Base-by-base conservation (phyloP, 2,329 filamentous ascomycete species). In the Didymella pinodella region DNA sequence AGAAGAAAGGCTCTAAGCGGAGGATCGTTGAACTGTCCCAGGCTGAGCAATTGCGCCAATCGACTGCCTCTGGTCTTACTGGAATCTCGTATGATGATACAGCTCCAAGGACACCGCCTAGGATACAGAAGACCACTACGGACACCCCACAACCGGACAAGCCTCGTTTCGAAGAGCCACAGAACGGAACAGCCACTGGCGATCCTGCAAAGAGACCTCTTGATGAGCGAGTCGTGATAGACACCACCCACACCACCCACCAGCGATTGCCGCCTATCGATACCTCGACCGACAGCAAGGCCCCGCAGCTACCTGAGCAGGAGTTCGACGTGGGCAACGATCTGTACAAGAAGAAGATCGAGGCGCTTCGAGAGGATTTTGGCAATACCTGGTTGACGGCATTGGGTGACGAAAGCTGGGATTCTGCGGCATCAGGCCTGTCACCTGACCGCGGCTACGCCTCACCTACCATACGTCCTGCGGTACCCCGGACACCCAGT, bases 341-440 rank as follows among this genome's bases (percentile, higher is more conserved):
- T 70, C 81, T 91, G 7, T 98, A 97, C 77, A 88, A 90, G 57
- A 91, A 91, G 75, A 95, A 95, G 77, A 90, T 98, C 54, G 93
- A 97, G 76, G 88, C 90, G 3, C 80, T 97, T 53, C 89, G 93
- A 61, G 90, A 90, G 70, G 92, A 94, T 70, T 89, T 97, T 65
- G 93, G 93, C 31, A 92, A 88, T 68, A 90, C 88, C 36, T 99
- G 96, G 85, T 84, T 99, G 38, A 93, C 88, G 63, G 92, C 91
- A 14, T 82, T 98, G 49, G 90, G 90, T 60, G 93, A 97, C 69
- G 91, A 95, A 75, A 83, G 78, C 32, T 85, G 84, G 81, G 80
- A 83, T 49, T 61, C 66, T 12, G 67, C 70, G 14, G 66, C 71
- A 1, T 68, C 75, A 43, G 67, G 67, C 51, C 75, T 75, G 46